Base-by-base conservation (phyloP, 805 yeast species). In the Hanseniaspora guilliermondii region DNA sequence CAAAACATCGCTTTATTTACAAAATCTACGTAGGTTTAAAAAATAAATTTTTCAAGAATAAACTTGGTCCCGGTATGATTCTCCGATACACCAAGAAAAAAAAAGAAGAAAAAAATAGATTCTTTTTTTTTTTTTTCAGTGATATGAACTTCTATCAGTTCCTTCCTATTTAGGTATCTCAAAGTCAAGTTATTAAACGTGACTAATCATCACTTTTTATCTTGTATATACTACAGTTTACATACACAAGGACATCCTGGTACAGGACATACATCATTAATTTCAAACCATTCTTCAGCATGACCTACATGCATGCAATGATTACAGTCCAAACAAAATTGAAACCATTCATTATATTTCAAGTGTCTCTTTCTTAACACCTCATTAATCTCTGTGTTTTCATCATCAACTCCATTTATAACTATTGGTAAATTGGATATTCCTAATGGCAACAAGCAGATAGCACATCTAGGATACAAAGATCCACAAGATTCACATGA, bases 261-360 rank as follows among this genome's bases (percentile, higher is more conserved):
- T 2, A 91, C 95, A 0, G 98, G 97, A 63, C 98, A 91, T 0
- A 85, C 78, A 55, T 77, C 78, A 62, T 89, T 95, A 65, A 82
- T 83, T 25, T 83, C 76, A 65, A 91, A 91, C 98, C 98, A 91
- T 62, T 89, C 94, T 58, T 86, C 88, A 0, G 97, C 97, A 65
- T 91, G 98, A 4, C 85, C 88, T 0, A 95, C 88, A 69, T 91
- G 98, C 78, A 82, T 82, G 0, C 96, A 95, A 62, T 91, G 98
- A 64, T 85, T 87, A 65, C 98, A 91, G 35, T 82, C 78, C 59
- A 91, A 69, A 63, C 98, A 91, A 68, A 87, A 87, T 60, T 93
- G 86, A 60, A 91, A 88, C 95, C 96, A 87, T 58, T 84, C 83
- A 56, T 80, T 76, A 64, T 85, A 78, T 56, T 61, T 60, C 38